Evolutionary conservation across 768 basidiomycete species (phyloP).

Genomic region (Collybiopsis luxurians): DNA sequence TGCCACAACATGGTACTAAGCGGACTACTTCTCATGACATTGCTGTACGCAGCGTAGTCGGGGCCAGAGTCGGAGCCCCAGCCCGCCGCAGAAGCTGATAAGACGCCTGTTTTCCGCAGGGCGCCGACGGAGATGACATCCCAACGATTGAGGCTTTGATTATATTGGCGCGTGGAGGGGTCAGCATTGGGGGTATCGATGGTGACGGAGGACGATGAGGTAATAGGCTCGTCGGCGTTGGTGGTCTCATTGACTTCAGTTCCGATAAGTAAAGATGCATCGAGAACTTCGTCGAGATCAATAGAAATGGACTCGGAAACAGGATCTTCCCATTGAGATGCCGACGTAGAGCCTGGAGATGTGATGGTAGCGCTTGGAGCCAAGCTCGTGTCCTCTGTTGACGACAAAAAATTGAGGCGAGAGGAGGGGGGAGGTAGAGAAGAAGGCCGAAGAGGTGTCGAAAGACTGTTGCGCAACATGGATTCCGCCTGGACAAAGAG

Average conservation of each 20-base stretch:
- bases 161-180: slow-evolving; percentile 34
- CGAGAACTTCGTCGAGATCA: slow-evolving; percentile 73
- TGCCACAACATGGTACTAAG: slow-evolving; percentile 58
- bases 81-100: slow-evolving; percentile 15
- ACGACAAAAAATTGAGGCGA: neutral
- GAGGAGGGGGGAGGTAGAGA: slow-evolving; percentile 7
- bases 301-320: slow-evolving; percentile 44
- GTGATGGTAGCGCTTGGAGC: neutral
- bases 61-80: slow-evolving; percentile 35
- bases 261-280: slow-evolving; percentile 62
- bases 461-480: neutral
- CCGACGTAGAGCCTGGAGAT: neutral
- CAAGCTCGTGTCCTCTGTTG: neutral
- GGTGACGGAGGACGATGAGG: slow-evolving; percentile 2
- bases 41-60: slow-evolving; percentile 35
- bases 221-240: slow-evolving; percentile 8
- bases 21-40: slow-evolving; percentile 54
- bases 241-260: slow-evolving; percentile 36
- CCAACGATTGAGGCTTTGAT: slow-evolving; percentile 63
- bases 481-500: neutral
- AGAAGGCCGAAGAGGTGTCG: neutral
- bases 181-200: slow-evolving; percentile 1
- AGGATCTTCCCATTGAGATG: slow-evolving; percentile 25
- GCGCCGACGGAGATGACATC: slow-evolving; percentile 71
- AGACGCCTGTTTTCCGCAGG: slow-evolving; percentile 55